Conservation (phyloP, 1,284 basidiomycete genomes). For the Ustilago nuda region DNA sequence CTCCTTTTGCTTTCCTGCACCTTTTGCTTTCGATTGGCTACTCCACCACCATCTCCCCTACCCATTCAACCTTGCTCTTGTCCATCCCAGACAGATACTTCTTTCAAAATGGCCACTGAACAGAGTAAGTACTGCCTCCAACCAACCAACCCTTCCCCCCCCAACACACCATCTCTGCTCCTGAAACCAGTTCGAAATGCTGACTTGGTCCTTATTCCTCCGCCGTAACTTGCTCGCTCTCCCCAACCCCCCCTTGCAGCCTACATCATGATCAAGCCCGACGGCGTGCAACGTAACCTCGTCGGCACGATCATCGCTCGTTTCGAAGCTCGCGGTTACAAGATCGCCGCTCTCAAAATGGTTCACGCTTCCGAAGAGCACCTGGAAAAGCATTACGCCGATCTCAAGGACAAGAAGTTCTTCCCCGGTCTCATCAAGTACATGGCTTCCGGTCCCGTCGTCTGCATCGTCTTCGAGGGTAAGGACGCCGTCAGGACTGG, state of each 20-base stretch:
- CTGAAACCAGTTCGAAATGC: background rate
- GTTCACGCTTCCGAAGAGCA: conserved; percentile 67
- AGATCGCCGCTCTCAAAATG: conserved; percentile 67
- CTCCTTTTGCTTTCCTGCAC: conserved; percentile 24
- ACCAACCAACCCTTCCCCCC: background rate
- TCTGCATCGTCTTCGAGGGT: conserved; percentile 97
- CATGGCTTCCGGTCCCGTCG: conserved; percentile 91
- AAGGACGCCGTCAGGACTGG: conserved; percentile 76
- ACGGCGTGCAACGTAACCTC: conserved; percentile 67
- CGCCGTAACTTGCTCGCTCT: background rate
- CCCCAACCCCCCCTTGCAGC: conserved; percentile 27
- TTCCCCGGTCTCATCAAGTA: conserved; percentile 69
- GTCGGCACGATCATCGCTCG: conserved; percentile 68
- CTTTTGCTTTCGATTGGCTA: conserved; percentile 5
- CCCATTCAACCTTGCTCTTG: conserved; percentile 12
- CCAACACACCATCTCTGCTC: no score
- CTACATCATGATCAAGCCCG: conserved; percentile 69
- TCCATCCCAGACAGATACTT: conserved; percentile 10
- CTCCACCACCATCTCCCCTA: conserved; percentile 13
- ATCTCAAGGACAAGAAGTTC: conserved; percentile 69
- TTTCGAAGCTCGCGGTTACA: conserved; percentile 67
- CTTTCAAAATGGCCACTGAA: conserved; percentile 64
- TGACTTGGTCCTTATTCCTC: background rate
- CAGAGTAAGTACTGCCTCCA: conserved; percentile 52
- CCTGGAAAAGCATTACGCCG: conserved; percentile 69